These are phyloP conservation scores for Nephelium lappaceum DNA, from an alignment of 345 rosid species.

Conservation along the genomic window DNA sequence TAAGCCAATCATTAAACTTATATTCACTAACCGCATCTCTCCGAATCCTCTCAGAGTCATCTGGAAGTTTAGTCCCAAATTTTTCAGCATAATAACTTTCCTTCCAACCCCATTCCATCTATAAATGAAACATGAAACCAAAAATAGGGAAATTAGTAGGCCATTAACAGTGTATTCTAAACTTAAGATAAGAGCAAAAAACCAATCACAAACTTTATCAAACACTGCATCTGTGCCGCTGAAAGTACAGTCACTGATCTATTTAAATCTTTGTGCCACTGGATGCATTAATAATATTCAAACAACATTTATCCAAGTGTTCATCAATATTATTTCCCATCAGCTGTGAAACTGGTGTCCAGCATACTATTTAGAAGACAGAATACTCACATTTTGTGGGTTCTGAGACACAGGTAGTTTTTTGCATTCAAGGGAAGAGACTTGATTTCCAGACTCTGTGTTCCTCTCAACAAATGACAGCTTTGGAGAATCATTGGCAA, in stretches of 20 bases:
- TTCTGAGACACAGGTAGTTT: not conserved
- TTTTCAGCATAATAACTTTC: conserved; percentile 26
- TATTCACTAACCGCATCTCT: conserved; percentile 25
- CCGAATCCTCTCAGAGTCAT: conserved; percentile 23
- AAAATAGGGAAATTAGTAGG: not conserved
- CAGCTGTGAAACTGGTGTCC: not conserved
- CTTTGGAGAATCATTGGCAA: not conserved
- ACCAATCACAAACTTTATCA: not conserved
- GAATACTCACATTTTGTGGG: conserved; percentile 4
- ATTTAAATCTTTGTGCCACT: not conserved
- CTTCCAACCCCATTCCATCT: conserved; percentile 28
- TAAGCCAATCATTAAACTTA: not conserved
- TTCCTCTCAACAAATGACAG: not conserved
- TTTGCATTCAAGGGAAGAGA: not conserved
- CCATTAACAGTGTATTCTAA: conserved; percentile 4
- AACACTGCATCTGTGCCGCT: not conserved
- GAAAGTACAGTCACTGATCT: not conserved
- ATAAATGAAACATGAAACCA: not conserved
- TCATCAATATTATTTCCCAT: not conserved
- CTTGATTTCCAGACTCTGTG: not conserved
- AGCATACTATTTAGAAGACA: not conserved
- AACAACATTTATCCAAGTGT: not conserved
- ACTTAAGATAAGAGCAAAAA: not conserved
- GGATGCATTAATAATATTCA: not conserved
- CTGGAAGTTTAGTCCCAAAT: conserved; percentile 22